These are phyloP conservation scores for Neopestalotiopsis clavispora DNA, from an alignment of 2,329 filamentous ascomycete species.

Conservation along the genomic window DNA sequence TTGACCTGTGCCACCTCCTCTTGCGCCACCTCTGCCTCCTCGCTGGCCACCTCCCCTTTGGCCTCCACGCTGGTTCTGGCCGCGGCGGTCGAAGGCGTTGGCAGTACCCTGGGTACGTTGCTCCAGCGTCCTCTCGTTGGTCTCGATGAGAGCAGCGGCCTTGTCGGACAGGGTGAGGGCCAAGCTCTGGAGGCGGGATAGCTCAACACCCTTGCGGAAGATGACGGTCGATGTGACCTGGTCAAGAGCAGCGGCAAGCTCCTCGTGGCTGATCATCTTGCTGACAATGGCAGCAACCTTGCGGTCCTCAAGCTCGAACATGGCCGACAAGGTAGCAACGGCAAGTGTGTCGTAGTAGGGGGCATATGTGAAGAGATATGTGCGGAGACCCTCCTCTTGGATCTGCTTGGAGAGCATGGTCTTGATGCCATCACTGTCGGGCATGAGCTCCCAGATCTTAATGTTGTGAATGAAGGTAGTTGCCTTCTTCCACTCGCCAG, in stretches of 20 bases:
- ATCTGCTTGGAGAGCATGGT: conserved; percentile 96
- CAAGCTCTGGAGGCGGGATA: conserved; percentile 92
- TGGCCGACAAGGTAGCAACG: conserved; percentile 80
- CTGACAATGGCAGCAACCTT: conserved; percentile 96
- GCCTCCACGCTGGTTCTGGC: conserved; percentile 72
- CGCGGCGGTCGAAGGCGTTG: conserved; percentile 94
- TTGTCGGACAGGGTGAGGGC: conserved; percentile 95
- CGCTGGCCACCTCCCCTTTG: conserved; percentile 59
- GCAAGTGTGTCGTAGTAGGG: conserved; percentile 98
- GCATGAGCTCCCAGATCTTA: conserved; percentile 99
- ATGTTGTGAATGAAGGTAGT: conserved; percentile 93
- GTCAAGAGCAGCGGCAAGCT: conserved; percentile 93
- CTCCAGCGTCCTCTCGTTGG: conserved; percentile 96
- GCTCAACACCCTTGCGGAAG: conserved; percentile 99
- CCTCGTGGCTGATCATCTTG: conserved; percentile 99
- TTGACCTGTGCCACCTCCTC: conserved; percentile 65
- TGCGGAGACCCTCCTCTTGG: conserved; percentile 96
- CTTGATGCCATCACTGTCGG: conserved; percentile 92
- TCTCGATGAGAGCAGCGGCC: conserved; percentile 93
- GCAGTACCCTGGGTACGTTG: conserved; percentile 95
- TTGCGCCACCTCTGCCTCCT: conserved; percentile 41
- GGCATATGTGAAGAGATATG: conserved; percentile 98
- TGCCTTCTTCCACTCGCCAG: conserved; percentile 98
- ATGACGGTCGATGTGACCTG: conserved; percentile 97
- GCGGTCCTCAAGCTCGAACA: conserved; percentile 92